These are phyloP conservation scores for Dalbergia cochinchinensis DNA, from an alignment of 306 rosid species.

Conservation along the genomic window DNA sequence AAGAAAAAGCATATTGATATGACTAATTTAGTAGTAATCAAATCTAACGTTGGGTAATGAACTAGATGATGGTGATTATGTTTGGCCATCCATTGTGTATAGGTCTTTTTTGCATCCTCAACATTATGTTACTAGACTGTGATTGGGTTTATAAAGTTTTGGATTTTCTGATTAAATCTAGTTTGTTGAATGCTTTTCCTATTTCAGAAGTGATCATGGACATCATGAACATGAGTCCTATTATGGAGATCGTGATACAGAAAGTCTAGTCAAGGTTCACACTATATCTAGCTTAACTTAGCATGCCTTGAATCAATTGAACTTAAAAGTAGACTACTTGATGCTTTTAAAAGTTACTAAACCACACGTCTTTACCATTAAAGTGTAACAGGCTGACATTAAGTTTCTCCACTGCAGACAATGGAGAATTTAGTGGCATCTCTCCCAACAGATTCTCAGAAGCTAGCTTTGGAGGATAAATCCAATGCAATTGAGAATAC, in stretches of 20 bases:
- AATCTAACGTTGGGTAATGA: not conserved
- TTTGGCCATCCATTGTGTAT: slow-evolving; percentile 27
- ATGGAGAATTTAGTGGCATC: slow-evolving; percentile 82
- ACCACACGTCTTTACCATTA: slow-evolving; percentile 19
- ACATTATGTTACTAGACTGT: slow-evolving; percentile 26
- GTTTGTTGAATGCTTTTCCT: slow-evolving; percentile 36
- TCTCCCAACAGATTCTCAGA: slow-evolving; percentile 61
- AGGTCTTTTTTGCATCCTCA: slow-evolving; percentile 22
- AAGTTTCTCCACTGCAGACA: slow-evolving; percentile 64
- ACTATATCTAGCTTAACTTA: slow-evolving; percentile 36
- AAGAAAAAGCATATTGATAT: slow-evolving; percentile 6
- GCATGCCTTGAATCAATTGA: slow-evolving; percentile 36
- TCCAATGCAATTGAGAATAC: slow-evolving; percentile 53
- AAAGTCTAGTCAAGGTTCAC: slow-evolving; percentile 84
- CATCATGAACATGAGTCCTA: slow-evolving; percentile 97
- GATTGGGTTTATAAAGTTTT: slow-evolving; percentile 30
- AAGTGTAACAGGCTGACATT: slow-evolving; percentile 44
- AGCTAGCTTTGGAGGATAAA: slow-evolving; percentile 65
- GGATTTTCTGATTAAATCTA: slow-evolving; percentile 18
- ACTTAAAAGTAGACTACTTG: not conserved
- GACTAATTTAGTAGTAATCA: too few species aligned
- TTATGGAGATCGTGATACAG: slow-evolving; percentile 94
- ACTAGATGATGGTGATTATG: slow-evolving; percentile 13
- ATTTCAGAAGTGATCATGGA: slow-evolving; percentile 84
- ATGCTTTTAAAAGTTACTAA: slow-evolving; percentile 33